Base-by-base conservation (phyloP, 2,329 filamentous ascomycete genomes). In the Arthrobotrys iridis region DNA sequence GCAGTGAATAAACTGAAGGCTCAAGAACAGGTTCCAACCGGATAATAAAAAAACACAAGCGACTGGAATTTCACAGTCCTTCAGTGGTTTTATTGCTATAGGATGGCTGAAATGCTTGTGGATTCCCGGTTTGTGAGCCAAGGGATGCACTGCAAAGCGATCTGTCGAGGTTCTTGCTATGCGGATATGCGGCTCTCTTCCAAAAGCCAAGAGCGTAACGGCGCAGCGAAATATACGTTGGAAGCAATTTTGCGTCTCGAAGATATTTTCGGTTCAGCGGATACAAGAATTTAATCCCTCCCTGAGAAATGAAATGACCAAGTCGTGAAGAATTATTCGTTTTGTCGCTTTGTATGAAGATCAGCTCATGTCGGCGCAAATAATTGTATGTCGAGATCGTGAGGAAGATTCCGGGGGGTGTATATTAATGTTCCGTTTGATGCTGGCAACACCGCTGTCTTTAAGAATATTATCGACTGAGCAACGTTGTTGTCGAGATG, bases 61-160 rank as follows among this genome's bases (percentile, higher is more conserved):
- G 52, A 24, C 28, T 55, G 33, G 57, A 68, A 75, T 75, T 75
- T 64, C 43, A 64, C 30, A n/a, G 46, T 22, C 20, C 35, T 48
- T 52, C 45, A 58, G 55, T 24, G 57, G 55, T 58, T 68, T 68
- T 67, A 59, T 75, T 68, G 70, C 37, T 48, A 33, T 57, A 58
- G 57, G 46, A 63, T 75, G 40, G 57, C 62, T 67, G 71, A 75
- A 75, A 75, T 75, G 71, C 71, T 58, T 40, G 18, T 57, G 28
- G 63, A 75, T 75, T 75, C 71, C 71, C 41, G 63, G 35, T 67
- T 37, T 24, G 62, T 43, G 55, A 75, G 45, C 45, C 40, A 66
- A 48, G 63, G 50, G 55, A 22, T 60, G 28, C 15, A 52, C 45
- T 20, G 41, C 10, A 22, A 58, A 55, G 58, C 28, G 30, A 33